Base-by-base conservation (phyloP, 108 stramenopile genomes). In the Cyclotella choctawhatcheeana region DNA sequence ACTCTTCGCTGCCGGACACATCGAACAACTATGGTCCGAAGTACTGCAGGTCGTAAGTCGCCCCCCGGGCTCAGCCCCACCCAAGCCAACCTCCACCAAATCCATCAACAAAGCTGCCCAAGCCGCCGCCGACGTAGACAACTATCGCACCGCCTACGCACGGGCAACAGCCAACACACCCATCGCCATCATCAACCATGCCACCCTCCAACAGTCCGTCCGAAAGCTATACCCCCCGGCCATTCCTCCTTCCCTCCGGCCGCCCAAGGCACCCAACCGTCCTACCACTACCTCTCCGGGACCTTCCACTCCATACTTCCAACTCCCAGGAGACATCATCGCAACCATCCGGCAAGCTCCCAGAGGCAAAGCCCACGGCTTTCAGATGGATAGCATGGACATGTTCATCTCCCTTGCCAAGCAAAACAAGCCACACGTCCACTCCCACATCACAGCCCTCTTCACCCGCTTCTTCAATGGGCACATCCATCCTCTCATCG, bases 101-200 rank as follows among this genome's bases (percentile, higher is more conserved):
- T 5, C 22, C 5, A 7, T 20, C 21, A 71, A 71, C 60, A 2
- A 3, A 17, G 50, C 60, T 13, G 40, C 53, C 53, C 76, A 71
- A 45, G 22, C 20, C 12, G 63, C 76, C 2, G 70, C 76, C 37
- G 70, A 77, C 44, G 24, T 12, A 35, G 76, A 77, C 62, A 71
- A 77, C 53, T 71, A 37, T 21, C 45, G 53, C 27, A 71, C 69
- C 4, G 69, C 69, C 21, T 43, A 64, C 32, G 3, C 52, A 6
- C 32, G 61, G 2, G 69, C 76, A 2, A 71, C 76, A 21, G 52
- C 70, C 53, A 44, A 43, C 50, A 20, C 20, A 3, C 0, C 45
- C 50, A 70, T 51, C 69, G 35, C 43, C 12, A 5, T 18, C 45
- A 0, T 44, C 50, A 35, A 54, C 43, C 5, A 56, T n/a, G 35